Base-by-base conservation (phyloP, 208 protist genomes). In the Acanthamoeba quina region DNA sequence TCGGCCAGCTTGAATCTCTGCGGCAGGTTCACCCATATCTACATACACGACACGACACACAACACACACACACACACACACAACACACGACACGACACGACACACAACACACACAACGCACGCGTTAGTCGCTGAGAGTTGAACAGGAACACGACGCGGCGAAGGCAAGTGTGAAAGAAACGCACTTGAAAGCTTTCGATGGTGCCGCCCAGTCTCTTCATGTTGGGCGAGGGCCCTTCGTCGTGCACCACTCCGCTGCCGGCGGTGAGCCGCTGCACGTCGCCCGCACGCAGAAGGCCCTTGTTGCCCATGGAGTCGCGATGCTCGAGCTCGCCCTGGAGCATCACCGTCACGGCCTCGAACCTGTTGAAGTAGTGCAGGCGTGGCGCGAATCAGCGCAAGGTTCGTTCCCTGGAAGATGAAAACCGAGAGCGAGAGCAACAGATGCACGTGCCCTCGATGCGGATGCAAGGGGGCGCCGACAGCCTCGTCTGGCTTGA, bases 191-290 rank as follows among this genome's bases (percentile, higher is more conserved):
- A 91, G 56, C 85, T 74, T 44, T 91, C 85, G 86, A 96, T 95
- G 68, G 95, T 94, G 80, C 97, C 68, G 26, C 95, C 96, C 66
- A 78, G 78, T 85, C 97, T 93, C 11, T 86, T 80, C 92, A 94
- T 88, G 47, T 97, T 89, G 72, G 97, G 86, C 15, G 95, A 94
- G 70, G 98, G 98, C 94, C 98, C 98, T 86, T 98, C 98, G 31
- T 93, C 66, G 95, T 99, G 98, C 76, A 99, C 95, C 15, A 99
- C 97, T 24, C 98, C 98, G n/a, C 96, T 88, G 72, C 97, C 98
- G 10, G 98, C 98, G 4, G 98, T 99, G 96, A 99, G 98, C 97
- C 98, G 98, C 96, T 99, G 98, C 82, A 98, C 97, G 47, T 97
- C 96, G 34, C 98, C 98, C 11, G 96, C 88, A 29, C 95, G 90